Evolutionary conservation across 306 rosid genomes (phyloP), one percentile per base, ranked within the genome.

Genomic region (Oemleria cerasiformis): DNA sequence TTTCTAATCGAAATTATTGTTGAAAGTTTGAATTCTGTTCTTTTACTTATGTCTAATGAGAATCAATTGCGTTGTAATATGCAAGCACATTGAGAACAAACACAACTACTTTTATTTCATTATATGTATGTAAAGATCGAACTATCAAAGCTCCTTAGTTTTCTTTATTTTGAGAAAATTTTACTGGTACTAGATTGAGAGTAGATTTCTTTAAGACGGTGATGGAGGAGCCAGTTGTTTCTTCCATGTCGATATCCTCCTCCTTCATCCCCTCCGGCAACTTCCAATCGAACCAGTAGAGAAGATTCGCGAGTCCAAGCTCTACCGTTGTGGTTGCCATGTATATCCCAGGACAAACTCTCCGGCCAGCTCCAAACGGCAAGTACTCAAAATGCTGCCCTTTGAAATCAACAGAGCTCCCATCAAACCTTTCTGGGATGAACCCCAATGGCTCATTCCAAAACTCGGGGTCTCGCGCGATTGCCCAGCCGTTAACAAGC

Each of bases 341-440:
- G 51, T 67, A 25, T 0, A 80, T 34, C 1, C 77, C 86, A 0
- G 89, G 91, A 36, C 87, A 88, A 1, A 58, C 63, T 41, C 91
- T 78, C 16, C 85, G 54, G 1, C 87, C 87, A 6, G 72, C 67
- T 17, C 94, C 89, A 54, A 86, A 84, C 1, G 91, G 80, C 71
- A 86, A 57, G 4, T 68, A 25, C 80, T 84, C 84, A 12, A 68
- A 80, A 30, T 84, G 58, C 7, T 82, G 86, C 5, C 91, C 85
- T 76, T 58, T 78, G 16, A 30, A 81, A 63, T 85, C 87, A 3
- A 80, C 41, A 0, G 62, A 30, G 42, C 75, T 55, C 8, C 71
- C 80, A 0, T 20, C 3, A 60, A 86, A 88, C 63, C 91, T 74
- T 67, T 86, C 83, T 5, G 88, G 88, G 17, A 47, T 20, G 73